Evolutionary conservation across 192 early-diverging fungal species (phyloP), one percentile per base, ranked within the genome.

Genomic region (Lobosporangium transversale): DNA sequence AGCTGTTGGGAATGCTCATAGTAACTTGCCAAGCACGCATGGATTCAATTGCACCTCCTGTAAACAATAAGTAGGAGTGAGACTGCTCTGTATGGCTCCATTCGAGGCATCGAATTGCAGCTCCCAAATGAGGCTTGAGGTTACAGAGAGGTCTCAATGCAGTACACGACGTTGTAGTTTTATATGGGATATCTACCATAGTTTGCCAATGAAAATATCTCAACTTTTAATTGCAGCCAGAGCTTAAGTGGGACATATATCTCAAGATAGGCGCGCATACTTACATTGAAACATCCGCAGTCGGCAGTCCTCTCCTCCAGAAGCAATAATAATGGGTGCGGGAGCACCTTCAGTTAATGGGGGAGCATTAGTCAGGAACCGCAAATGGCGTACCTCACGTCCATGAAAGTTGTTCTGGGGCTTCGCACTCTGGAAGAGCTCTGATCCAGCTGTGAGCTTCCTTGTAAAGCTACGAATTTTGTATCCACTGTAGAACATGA

Each of bases 331-430:
- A 21, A 86, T 65, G 9, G 83, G 82, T 6, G 62, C 51, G 21
- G 48, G 58, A 8, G 37, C 35, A 10, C 40, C 58, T 26, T 53
- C 55, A 51, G 43, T 26, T 53, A 64, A 20, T n/a, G 82, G 62
- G 27, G 10, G 53, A 35, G 66, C 66, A 11, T 62, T 53, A 35
- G 20, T 45, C 24, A 89, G 44, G 60, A 83, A 88, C 47, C 76
- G 54, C 26, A 90, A 58, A 0, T 84, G 84, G 14, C 91, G 79
- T 17, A 86, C 86, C 48, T 93, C 91, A 17, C 84, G 70, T 18
- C 89, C 90, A 65, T 92, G 86, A 54, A 81, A 87, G 53, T 84
- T 83, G 33, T 84, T 80, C 65, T 88, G 81, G 52, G 90, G 49
- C 27, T 86, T 88, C 24, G 81, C 86, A n/a, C 88, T 85, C 23